Evolutionary conservation across 352 stramenopile species (phyloP).

Genomic region (Phytophthora foliorum): DNA sequence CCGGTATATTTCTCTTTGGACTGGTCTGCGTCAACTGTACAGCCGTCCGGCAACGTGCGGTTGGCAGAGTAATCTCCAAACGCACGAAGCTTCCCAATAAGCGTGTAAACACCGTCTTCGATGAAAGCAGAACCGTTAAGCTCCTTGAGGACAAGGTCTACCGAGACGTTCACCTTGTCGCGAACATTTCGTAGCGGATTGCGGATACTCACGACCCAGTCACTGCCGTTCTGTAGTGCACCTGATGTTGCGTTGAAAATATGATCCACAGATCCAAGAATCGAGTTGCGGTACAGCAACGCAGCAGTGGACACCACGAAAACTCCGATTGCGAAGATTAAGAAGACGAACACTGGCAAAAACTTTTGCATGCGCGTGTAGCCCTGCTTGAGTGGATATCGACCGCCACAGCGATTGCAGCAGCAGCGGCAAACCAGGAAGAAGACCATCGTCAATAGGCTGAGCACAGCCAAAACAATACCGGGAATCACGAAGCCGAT

Average conservation of each 20-base stretch:
- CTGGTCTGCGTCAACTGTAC: conserved; percentile 27
- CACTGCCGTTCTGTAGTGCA: conserved; percentile 44
- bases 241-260: conserved; percentile 47
- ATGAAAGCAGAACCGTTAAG: conserved; percentile 61
- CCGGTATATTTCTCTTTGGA: conserved; percentile 23
- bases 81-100: conserved; percentile 39
- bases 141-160: conserved; percentile 37
- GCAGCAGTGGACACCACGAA: conserved; percentile 48
- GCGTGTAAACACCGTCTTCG: conserved; percentile 39
- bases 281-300: conserved; percentile 62
- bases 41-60: conserved; percentile 50
- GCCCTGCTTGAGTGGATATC: conserved; percentile 49
- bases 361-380: conserved; percentile 71
- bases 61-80: conserved; percentile 49
- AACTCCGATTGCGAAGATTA: conserved; percentile 62
- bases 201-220: conserved; percentile 54
- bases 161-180: conserved; percentile 51
- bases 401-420: conserved; percentile 70
- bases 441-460: conserved; percentile 66
- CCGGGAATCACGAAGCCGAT: conserved; percentile 58
- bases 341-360: conserved; percentile 60
- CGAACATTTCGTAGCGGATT: conserved; percentile 55
- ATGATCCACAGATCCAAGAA: conserved; percentile 48
- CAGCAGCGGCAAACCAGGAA: conserved; percentile 75
- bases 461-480: conserved; percentile 57